Evolutionary conservation across 225 moss, liverwort and hornwort species (phyloP).

Genomic region (Anthoceros angustus): DNA sequence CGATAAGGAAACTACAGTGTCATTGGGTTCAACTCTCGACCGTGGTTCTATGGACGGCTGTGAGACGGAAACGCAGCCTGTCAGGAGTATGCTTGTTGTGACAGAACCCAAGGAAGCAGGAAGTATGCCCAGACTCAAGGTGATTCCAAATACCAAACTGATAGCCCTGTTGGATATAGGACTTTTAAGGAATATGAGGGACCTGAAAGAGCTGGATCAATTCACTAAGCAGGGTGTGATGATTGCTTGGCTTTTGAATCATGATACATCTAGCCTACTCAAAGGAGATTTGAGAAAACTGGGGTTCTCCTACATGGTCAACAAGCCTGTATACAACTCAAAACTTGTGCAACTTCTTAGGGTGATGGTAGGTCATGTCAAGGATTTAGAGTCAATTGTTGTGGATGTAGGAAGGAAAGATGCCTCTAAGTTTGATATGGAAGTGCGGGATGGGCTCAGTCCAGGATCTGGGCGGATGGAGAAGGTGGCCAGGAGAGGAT

Average conservation of each 20-base stretch:
- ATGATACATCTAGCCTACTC: conserved; percentile 41
- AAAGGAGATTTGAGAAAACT: conserved; percentile 43
- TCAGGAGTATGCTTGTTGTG: too few species aligned
- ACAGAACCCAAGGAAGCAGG: too few species aligned
- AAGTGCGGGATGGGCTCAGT: conserved; percentile 11
- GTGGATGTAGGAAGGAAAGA: conserved; percentile 6
- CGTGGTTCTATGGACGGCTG: neutral
- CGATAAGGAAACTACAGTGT: conserved; percentile 17
- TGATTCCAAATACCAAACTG: conserved; percentile 18
- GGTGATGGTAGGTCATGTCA: conserved; percentile 38
- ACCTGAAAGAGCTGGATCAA: conserved; percentile 27
- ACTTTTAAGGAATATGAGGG: conserved; percentile 25
- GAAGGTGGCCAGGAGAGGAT: conserved; percentile 11
- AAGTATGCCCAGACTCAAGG: conserved; percentile 2
- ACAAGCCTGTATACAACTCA: conserved; percentile 69
- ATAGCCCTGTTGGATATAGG: conserved; percentile 49
- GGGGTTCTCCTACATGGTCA: conserved; percentile 45
- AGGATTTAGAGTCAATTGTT: conserved; percentile 15
- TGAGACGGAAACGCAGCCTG: neutral
- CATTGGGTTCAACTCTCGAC: neutral
- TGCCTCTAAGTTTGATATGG: conserved; percentile 2
- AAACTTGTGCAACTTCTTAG: conserved; percentile 51
- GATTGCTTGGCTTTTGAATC: conserved; percentile 63
- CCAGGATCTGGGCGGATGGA: conserved; percentile 24
- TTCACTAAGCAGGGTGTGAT: conserved; percentile 40